Conservation (phyloP, 1,284 basidiomycete species). For the Pseudozyma thailandica region DNA sequence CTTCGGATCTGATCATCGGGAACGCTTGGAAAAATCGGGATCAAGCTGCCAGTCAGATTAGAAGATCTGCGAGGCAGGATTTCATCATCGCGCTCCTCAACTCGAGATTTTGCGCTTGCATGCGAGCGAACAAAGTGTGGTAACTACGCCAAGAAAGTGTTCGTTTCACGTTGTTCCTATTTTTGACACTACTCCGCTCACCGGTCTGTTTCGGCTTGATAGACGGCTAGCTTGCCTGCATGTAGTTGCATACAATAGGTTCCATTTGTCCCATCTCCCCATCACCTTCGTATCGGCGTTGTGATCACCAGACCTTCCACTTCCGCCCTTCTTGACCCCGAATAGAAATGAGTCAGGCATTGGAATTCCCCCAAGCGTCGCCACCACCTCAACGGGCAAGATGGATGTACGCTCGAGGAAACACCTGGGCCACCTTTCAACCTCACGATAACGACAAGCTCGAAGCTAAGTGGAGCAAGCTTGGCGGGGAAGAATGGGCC, state of each 20-base stretch:
- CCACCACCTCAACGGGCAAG: constrained; percentile 38
- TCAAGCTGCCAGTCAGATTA: background rate
- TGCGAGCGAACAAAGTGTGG: no score
- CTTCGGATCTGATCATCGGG: background rate
- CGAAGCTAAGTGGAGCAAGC: constrained; percentile 49
- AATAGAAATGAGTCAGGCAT: constrained; percentile 23
- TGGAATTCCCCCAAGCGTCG: constrained; percentile 6
- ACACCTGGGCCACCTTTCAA: constrained; percentile 59
- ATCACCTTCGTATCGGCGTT: no score
- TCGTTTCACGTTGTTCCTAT: background rate
- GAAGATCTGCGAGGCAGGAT: background rate
- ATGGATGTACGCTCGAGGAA: constrained; percentile 63
- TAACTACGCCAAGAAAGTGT: background rate
- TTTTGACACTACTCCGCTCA: background rate
- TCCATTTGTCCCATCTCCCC: no score
- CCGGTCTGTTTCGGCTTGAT: background rate
- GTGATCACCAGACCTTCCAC: no score
- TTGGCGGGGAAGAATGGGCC: constrained; percentile 39
- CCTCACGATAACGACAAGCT: constrained; percentile 55
- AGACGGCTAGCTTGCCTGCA: no score
- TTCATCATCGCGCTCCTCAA: background rate
- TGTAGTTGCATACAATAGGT: no score
- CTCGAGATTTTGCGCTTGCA: background rate
- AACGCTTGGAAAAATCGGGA: background rate
- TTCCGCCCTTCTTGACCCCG: no score